These are phyloP conservation scores for Gonium pectorale DNA, from an alignment of 139 green algal genomes.

Conservation along the genomic window DNA sequence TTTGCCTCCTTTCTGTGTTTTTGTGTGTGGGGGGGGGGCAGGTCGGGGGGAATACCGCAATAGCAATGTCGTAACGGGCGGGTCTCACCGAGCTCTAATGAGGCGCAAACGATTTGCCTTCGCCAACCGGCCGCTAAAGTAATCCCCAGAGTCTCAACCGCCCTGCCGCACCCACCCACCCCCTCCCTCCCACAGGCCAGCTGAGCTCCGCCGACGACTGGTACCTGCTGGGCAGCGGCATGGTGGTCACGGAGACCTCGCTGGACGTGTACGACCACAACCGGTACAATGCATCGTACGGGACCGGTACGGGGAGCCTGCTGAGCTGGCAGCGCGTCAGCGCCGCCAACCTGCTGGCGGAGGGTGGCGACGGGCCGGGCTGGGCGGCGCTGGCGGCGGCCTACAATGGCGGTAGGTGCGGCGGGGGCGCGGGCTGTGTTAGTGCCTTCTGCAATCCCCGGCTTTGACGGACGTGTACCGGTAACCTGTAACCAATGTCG, in stretches of 20 bases:
- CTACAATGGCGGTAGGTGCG: constrained; percentile 75
- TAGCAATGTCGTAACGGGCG: too few species aligned
- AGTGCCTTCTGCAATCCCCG: too few species aligned
- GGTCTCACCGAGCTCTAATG: too few species aligned
- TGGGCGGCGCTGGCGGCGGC: constrained; percentile 65
- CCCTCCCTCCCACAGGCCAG: constrained; percentile 34
- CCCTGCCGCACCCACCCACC: too few species aligned
- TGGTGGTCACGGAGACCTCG: constrained; percentile 74
- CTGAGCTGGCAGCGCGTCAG: constrained; percentile 79
- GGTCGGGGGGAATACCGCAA: too few species aligned
- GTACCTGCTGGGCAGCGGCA: constrained; percentile 67
- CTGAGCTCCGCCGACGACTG: constrained; percentile 66
- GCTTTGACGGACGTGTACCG: too few species aligned
- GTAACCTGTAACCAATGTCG: too few species aligned
- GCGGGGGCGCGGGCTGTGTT: neutral
- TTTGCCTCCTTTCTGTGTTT: neutral
- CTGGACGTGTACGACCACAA: constrained; percentile 70
- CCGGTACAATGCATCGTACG: constrained; percentile 55
- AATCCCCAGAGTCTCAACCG: too few species aligned
- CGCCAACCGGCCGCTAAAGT: too few species aligned
- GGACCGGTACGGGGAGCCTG: constrained; percentile 50
- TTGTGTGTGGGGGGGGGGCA: neutral
- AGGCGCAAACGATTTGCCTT: too few species aligned
- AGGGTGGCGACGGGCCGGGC: constrained; percentile 54
- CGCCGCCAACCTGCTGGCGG: constrained; percentile 73